Evolutionary conservation across 352 stramenopile species (phyloP).

Genomic region (Phytopythium cucurbitacearum): DNA sequence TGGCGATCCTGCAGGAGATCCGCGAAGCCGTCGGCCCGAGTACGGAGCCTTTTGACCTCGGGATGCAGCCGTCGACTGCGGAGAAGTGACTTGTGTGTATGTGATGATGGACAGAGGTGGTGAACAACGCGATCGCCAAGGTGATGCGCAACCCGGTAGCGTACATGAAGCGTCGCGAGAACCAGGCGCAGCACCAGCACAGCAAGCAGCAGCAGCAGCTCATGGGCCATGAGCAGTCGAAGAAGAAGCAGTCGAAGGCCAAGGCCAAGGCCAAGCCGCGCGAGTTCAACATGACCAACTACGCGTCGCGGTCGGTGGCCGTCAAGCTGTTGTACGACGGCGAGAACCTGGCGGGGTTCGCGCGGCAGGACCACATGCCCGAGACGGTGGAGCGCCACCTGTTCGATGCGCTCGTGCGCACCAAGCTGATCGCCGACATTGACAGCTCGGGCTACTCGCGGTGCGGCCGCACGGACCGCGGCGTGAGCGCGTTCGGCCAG

Average conservation of each 20-base stretch:
- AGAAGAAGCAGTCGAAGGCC: constrained; percentile 26
- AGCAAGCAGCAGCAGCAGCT: constrained; percentile 1
- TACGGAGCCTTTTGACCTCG: constrained; percentile 17
- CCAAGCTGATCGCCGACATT: constrained; percentile 87
- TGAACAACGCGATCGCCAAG: constrained; percentile 68
- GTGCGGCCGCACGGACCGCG: constrained; percentile 96
- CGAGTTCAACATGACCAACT: constrained; percentile 78
- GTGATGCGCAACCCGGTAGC: constrained; percentile 33
- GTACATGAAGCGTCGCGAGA: constrained; percentile 1
- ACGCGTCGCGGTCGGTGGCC: constrained; percentile 59
- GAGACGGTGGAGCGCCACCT: constrained; percentile 93
- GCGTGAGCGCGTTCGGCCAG: constrained; percentile 90
- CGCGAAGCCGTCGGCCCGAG: constrained; percentile 55
- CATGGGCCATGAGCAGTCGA: constrained; percentile 10
- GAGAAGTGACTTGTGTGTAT: constrained; percentile 1
- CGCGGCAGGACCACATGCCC: constrained; percentile 84
- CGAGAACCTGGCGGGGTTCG: constrained; percentile 87
- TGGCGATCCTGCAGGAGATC: constrained; percentile 68
- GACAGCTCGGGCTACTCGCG: constrained; percentile 89
- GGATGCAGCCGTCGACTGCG: too few species aligned
- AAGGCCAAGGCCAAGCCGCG: constrained; percentile 63
- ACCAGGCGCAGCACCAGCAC: constrained; percentile 5
- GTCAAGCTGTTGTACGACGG: constrained; percentile 88
- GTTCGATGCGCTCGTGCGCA: constrained; percentile 91
- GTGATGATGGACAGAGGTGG: constrained; percentile 27